A percentile compares a stretch with the other conserved stretches of the same genome.
phyloP scores from a whole-genome alignment of 2,329 filamentous ascomycete genomes.

The Parastagonospora nodorum region DNA sequence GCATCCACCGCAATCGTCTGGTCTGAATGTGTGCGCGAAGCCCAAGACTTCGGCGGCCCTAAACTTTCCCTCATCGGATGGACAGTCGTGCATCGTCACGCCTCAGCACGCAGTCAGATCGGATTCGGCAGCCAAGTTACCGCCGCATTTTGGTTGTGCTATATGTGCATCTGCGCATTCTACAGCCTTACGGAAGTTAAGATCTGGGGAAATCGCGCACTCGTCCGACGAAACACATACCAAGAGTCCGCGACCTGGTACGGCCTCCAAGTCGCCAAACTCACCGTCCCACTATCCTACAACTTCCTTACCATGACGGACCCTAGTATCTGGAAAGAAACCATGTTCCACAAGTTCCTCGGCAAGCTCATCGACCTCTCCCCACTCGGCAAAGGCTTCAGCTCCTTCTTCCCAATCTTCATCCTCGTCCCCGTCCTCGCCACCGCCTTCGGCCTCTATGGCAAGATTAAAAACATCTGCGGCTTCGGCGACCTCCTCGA shows the following conservation, averaged over 20 bases:
- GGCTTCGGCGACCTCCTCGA: conserved; percentile 82
- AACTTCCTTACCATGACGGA: conserved; percentile 95
- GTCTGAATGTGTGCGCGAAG: conserved; percentile 90
- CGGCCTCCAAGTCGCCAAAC: conserved; percentile 84
- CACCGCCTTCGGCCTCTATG: conserved; percentile 88
- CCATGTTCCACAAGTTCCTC: conserved; percentile 86
- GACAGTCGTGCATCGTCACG: conserved; percentile 75
- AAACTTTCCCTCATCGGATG: conserved; percentile 73
- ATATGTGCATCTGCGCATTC: conserved; percentile 92
- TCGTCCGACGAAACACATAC: conserved; percentile 89
- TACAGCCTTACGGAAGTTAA: conserved; percentile 89
- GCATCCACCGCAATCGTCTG: conserved; percentile 86
- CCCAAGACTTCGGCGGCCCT: conserved; percentile 60
- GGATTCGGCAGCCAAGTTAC: conserved; percentile 86
- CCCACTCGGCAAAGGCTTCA: conserved; percentile 80
- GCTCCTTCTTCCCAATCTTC: conserved; percentile 85
- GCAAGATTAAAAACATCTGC: conserved; percentile 73
- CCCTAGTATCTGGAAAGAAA: conserved; percentile 71
- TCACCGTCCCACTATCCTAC: conserved; percentile 91
- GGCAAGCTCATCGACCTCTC: conserved; percentile 84
- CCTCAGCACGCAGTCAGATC: conserved; percentile 72
- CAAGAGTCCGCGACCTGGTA: conserved; percentile 97
- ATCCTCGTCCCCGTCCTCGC: conserved; percentile 84
- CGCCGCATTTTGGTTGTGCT: conserved; percentile 86
- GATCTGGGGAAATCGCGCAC: conserved; percentile 93